Conservation (phyloP, 2,329 filamentous ascomycete species). For the Alternaria tenuissima region DNA sequence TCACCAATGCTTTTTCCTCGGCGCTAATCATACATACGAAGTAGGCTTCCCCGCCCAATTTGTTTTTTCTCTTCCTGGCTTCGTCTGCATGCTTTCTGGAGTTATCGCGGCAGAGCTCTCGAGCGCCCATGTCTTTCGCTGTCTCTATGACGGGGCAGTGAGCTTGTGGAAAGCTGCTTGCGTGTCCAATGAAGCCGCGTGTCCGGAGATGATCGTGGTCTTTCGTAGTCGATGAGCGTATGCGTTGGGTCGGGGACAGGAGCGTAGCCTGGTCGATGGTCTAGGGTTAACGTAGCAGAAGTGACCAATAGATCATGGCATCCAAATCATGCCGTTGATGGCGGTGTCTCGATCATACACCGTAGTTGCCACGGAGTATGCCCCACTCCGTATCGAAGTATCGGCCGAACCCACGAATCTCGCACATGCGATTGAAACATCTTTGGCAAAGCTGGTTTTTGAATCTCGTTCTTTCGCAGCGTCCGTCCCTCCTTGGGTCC, state of each 20-base stretch:
- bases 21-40: neutral
- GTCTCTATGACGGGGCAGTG: neutral
- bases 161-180: neutral
- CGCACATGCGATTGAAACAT: constrained; percentile 36
- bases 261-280: neutral
- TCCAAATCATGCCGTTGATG: neutral
- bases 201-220: neutral
- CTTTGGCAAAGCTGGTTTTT: constrained; percentile 33
- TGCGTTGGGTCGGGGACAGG: neutral
- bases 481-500: constrained; percentile 29
- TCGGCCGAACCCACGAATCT: constrained; percentile 33
- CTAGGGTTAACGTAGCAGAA: neutral
- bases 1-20: neutral
- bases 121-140: neutral
- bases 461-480: constrained; percentile 26
- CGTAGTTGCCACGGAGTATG: constrained; percentile 19
- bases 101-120: neutral
- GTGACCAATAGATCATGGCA: no score
- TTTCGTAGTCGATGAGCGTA: neutral
- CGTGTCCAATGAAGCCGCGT: neutral
- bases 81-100: neutral
- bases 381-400: constrained; percentile 36
- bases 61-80: neutral
- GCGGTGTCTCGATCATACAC: constrained; percentile 4
- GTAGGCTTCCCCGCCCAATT: neutral